Base-by-base conservation (phyloP, 805 yeast species). In the Saccharomycopsis lassenensis region DNA sequence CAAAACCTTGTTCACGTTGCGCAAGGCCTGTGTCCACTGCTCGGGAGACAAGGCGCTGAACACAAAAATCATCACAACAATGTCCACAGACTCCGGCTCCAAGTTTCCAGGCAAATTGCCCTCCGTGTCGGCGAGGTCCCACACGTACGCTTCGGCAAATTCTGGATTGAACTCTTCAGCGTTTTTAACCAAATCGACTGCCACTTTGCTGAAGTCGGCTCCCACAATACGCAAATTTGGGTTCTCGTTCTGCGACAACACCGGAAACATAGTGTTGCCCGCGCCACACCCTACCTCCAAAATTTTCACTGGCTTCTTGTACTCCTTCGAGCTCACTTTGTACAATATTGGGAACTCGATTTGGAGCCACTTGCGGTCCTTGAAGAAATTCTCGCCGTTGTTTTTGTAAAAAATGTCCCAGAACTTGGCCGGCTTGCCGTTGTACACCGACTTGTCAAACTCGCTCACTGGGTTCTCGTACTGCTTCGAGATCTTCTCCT, bases 201-300 rank as follows among this genome's bases (percentile, higher is more conserved):
- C 98, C 44, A 78, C 77, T 41, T 77, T 74, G 40, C 93, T 80
- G 54, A 81, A 91, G 57, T 91, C 98, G 33, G 86, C 91, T 2
- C 94, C 98, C 37, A 73, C 68, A 5, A 91, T 71, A 46, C 62
- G 68, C 35, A 91, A 60, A 19, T 75, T 58, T n/a, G 77, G 75
- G 58, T 91, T 91, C 54, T 82, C 66, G 55, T 91, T 91, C 48
- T 80, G 86, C 37, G 69, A 69, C 40, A 91, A 60, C 15, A 91
- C 77, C 4, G 98, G 98, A 56, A 80, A 91, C 63, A 91, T 71
- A 0, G 98, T 91, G 56, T 91, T 91, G 7, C 98, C 98, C 4
- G 95, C 97, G 39, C 98, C 98, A 60, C 98, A 91, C 3, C 98
- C 98, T 31, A 91, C 79, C 57, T 91, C 98, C 37, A 91, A 66